Conservation (phyloP, 345 rosid species). For the Ailanthus altissimus region DNA sequence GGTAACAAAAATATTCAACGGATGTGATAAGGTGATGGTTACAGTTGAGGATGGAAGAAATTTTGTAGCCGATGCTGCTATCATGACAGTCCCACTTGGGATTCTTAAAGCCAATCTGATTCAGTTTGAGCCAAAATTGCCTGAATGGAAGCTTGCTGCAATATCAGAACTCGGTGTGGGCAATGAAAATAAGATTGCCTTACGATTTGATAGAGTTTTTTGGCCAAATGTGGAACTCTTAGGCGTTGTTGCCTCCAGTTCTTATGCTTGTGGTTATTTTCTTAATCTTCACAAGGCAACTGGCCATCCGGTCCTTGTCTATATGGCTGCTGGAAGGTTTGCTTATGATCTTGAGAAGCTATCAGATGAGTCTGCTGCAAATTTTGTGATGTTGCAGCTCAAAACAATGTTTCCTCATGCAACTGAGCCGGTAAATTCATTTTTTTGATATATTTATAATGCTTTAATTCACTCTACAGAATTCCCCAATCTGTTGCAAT, state of each 20-base stretch:
- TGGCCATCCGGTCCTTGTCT: slow-evolving; percentile 80
- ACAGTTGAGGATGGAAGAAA: slow-evolving; percentile 54
- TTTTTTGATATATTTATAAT: not conserved
- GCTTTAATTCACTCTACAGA: not conserved
- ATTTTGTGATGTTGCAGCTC: slow-evolving; percentile 67
- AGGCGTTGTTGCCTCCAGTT: slow-evolving; percentile 71
- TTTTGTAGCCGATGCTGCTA: slow-evolving; percentile 76
- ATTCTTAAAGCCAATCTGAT: slow-evolving; percentile 80
- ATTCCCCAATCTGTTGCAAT: not conserved
- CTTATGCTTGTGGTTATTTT: slow-evolving; percentile 82
- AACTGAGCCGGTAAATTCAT: slow-evolving; percentile 60
- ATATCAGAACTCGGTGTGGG: slow-evolving; percentile 81
- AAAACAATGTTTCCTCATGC: slow-evolving; percentile 90
- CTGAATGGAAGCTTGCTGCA: slow-evolving; percentile 79
- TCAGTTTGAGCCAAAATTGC: slow-evolving; percentile 78
- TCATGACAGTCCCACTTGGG: slow-evolving; percentile 76
- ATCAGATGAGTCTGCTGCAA: slow-evolving; percentile 60
- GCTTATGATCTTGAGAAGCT: slow-evolving; percentile 73
- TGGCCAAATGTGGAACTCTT: slow-evolving; percentile 86
- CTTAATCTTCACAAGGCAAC: slow-evolving; percentile 89
- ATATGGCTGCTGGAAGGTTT: slow-evolving; percentile 84
- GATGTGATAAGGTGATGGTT: slow-evolving; percentile 58
- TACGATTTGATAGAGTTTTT: slow-evolving; percentile 61
- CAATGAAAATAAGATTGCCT: slow-evolving; percentile 78
- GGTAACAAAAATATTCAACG: slow-evolving; percentile 56